These are phyloP conservation scores for Nyssa sinensis DNA, from an alignment of 148 eudicot genomes.

Conservation along the genomic window DNA sequence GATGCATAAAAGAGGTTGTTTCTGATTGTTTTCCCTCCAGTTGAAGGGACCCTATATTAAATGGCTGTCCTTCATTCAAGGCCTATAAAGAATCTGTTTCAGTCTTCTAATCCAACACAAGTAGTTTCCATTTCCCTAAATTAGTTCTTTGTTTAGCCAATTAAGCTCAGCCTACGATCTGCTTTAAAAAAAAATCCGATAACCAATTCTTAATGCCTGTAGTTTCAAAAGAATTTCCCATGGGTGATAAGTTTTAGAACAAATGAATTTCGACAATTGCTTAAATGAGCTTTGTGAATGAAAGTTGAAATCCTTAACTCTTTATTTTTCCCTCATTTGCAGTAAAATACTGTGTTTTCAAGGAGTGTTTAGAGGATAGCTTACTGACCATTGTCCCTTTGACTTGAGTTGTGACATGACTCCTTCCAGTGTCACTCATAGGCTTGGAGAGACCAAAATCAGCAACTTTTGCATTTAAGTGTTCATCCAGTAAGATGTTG, in stretches of 20 bases:
- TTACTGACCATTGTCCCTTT: constrained; percentile 29
- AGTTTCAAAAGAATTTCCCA: background rate
- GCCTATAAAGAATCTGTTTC: background rate
- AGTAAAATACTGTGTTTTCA: background rate
- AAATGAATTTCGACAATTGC: background rate
- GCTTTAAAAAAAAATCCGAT: too few relatives aligned
- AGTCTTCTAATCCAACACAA: background rate
- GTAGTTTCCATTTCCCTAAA: background rate
- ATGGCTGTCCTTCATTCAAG: background rate
- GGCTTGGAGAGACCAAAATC: constrained; percentile 34
- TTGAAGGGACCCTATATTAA: background rate
- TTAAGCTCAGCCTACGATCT: background rate
- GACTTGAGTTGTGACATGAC: constrained; percentile 31
- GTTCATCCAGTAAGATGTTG: constrained; percentile 26
- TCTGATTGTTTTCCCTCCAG: background rate
- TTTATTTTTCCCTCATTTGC: background rate
- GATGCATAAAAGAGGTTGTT: background rate
- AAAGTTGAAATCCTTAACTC: too few relatives aligned
- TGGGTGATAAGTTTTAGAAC: background rate
- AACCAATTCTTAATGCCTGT: background rate
- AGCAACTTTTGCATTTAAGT: constrained; percentile 20
- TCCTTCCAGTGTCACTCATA: constrained; percentile 4
- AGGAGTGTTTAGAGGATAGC: background rate
- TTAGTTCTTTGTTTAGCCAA: background rate
- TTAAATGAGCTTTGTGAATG: too few relatives aligned